Evolutionary conservation across 371 early-diverging fungal species (phyloP).

Genomic region (Neoconidiobolus thromboides): DNA sequence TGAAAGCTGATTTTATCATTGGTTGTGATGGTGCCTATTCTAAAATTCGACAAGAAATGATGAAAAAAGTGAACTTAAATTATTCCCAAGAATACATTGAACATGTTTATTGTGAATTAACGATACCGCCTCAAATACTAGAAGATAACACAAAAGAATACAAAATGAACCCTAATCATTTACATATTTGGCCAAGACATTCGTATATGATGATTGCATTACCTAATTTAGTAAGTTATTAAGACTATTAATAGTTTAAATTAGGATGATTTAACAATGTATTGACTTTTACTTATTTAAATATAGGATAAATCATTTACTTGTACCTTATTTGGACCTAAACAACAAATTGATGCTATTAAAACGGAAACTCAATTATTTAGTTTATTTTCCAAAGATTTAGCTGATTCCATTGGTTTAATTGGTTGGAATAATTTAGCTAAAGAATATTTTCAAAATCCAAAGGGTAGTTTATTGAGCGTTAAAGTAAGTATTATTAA

Average conservation of each 20-base stretch:
- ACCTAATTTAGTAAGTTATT: slow-evolving; percentile 54
- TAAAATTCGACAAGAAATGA: slow-evolving; percentile 44
- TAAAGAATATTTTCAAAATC: slow-evolving; percentile 60
- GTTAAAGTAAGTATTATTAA: slow-evolving; percentile 32
- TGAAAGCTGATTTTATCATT: slow-evolving; percentile 46
- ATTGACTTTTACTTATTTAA: not conserved
- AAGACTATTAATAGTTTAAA: not conserved
- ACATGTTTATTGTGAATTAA: slow-evolving; percentile 44
- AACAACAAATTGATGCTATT: slow-evolving; percentile 59
- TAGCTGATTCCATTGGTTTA: slow-evolving; percentile 62
- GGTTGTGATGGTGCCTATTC: slow-evolving; percentile 95
- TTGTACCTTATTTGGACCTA: slow-evolving; percentile 91
- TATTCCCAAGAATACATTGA: not conserved
- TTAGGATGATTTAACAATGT: too few species aligned
- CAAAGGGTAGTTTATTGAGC: slow-evolving; percentile 63
- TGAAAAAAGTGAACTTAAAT: too few species aligned
- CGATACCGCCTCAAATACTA: slow-evolving; percentile 76
- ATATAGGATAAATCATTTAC: slow-evolving; percentile 80
- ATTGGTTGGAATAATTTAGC: slow-evolving; percentile 52
- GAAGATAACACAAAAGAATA: slow-evolving; percentile 53
- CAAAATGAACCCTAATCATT: slow-evolving; percentile 66
- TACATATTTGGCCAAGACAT: slow-evolving; percentile 95
- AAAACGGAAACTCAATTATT: slow-evolving; percentile 41
- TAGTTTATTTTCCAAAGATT: slow-evolving; percentile 53
- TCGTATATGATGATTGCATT: slow-evolving; percentile 92